phyloP scores from a whole-genome alignment of 2,329 filamentous ascomycete species.

The Teratosphaeria zuluensis region DNA sequence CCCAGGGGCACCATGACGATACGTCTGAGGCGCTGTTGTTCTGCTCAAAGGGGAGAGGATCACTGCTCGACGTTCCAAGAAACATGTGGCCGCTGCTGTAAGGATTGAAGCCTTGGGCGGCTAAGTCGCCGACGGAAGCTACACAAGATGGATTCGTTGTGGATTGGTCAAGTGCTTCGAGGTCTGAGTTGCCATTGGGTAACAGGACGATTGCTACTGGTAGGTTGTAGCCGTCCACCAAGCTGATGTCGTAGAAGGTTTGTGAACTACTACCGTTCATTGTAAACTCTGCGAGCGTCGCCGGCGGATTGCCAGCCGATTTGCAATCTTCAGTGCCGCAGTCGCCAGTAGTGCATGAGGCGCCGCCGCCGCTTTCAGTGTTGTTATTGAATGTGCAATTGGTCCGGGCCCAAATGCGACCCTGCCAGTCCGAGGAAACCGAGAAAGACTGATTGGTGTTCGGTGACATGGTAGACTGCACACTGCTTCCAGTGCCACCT shows the following conservation, averaged over 20 bases:
- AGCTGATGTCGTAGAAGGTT: slow-evolving; percentile 74
- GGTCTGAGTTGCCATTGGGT: slow-evolving; percentile 48
- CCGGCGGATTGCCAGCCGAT: slow-evolving; percentile 53
- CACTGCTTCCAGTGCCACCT: slow-evolving; percentile 53
- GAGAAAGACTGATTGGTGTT: slow-evolving; percentile 51
- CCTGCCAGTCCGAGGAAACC: slow-evolving; percentile 67
- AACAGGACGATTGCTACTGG: slow-evolving; percentile 51
- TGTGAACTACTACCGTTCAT: slow-evolving; percentile 58
- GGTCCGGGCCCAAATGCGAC: slow-evolving; percentile 71
- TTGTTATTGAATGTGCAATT: slow-evolving; percentile 70
- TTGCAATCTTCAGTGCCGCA: slow-evolving; percentile 62
- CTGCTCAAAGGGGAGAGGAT: slow-evolving; percentile 58
- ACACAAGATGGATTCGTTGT: slow-evolving; percentile 69
- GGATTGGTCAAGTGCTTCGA: slow-evolving; percentile 59
- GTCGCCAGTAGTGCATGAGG: slow-evolving; percentile 66
- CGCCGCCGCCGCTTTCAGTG: slow-evolving; percentile 33
- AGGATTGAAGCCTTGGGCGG: slow-evolving; percentile 34
- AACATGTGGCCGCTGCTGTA: slow-evolving; percentile 44
- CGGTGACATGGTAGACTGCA: slow-evolving; percentile 55
- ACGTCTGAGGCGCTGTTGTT: slow-evolving; percentile 48
- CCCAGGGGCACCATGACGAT: slow-evolving; percentile 69
- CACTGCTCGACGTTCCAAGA: slow-evolving; percentile 54
- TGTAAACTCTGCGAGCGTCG: slow-evolving; percentile 73
- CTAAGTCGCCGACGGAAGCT: slow-evolving; percentile 55
- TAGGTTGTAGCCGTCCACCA: slow-evolving; percentile 78